Evolutionary conservation across 495 filamentous ascomycete genomes (phyloP), one percentile per base, ranked within the genome.

Genomic region (Aspergillus kassunensis): DNA sequence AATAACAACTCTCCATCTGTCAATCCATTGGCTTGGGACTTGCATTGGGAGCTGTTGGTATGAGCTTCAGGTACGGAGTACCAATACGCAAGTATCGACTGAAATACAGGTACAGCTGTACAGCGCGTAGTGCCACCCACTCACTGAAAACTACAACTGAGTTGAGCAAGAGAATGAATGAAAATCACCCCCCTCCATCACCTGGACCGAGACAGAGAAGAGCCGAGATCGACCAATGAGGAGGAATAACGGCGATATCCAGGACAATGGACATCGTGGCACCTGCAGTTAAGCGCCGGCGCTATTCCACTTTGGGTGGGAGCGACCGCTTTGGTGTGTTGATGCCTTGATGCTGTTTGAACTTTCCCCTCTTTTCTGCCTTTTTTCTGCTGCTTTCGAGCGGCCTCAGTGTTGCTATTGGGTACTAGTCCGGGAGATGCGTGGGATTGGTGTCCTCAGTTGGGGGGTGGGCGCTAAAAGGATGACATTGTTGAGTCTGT

Each of bases 241-340:
- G 33, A 21, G 13, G n/a, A 15, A 5, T 13, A 33, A 21, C 44
- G 23, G 30, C 12, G 23, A 16, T 48, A 57, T 53, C 44, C 39
- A 49, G 39, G 25, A 51, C 44, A 48, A 53, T 50, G 34, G 54
- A 25, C 36, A 53, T 53, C 53, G 49, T 53, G 50, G 53, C 46
- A 57, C 40, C 57, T 61, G 58, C 50, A 53, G 44, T 61, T 61
- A 61, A 61, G 59, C 59, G 59, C 59, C 55, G 55, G 55, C 51
- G 44, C 58, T 57, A 61, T 40, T 0, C 54, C 47, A 2, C 16
- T 44, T 49, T 33, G 0, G 44, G 53, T 23, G 0, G 2, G 15
- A 43, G 39, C 30, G 44, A 19, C 54, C 34, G 41, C 25, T n/a
- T n/a, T 43, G 37, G 42, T 34, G 19, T 24, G 18, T 35, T 34